phyloP scores from a whole-genome alignment of 2,329 filamentous ascomycete genomes.

The Botryotinia globosa region DNA sequence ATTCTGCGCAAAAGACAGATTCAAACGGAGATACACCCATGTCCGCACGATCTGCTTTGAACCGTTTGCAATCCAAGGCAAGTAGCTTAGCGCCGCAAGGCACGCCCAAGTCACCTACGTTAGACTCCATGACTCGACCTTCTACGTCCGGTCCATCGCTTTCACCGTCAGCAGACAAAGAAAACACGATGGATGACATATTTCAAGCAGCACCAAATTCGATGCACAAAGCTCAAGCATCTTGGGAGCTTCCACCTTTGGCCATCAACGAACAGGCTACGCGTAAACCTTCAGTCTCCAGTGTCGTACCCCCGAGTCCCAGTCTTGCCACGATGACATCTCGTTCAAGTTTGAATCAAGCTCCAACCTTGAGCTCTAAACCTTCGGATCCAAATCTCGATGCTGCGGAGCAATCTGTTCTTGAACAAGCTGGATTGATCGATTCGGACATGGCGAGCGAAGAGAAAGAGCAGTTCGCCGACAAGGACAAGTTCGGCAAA shows the following conservation, averaged over 20 bases:
- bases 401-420: constrained; percentile 63
- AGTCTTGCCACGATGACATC: constrained; percentile 38
- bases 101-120: constrained; percentile 41
- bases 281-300: constrained; percentile 47
- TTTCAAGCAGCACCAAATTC: constrained; percentile 51
- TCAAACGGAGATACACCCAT: constrained; percentile 25
- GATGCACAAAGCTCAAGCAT: constrained; percentile 43
- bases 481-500: constrained; percentile 39
- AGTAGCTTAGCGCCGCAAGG: constrained; percentile 40
- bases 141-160: constrained; percentile 36
- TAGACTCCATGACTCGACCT: constrained; percentile 37
- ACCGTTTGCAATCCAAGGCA: constrained; percentile 40
- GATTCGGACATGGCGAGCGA: constrained; percentile 45
- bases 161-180: constrained; percentile 37
- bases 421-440: constrained; percentile 66
- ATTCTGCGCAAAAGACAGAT: constrained; percentile 21
- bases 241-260: constrained; percentile 45
- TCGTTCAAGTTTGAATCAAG: constrained; percentile 37
- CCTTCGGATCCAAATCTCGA: constrained; percentile 43
- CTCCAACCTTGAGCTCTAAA: constrained; percentile 34
- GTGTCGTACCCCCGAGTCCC: constrained; percentile 39
- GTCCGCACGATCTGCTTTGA: constrained; percentile 37
- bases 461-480: constrained; percentile 33
- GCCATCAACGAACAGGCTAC: constrained; percentile 39
- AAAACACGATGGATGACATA: constrained; percentile 45